Evolutionary conservation across 2,329 filamentous ascomycete species (phyloP).

Genomic region (Paracoccidioides brasiliensis): DNA sequence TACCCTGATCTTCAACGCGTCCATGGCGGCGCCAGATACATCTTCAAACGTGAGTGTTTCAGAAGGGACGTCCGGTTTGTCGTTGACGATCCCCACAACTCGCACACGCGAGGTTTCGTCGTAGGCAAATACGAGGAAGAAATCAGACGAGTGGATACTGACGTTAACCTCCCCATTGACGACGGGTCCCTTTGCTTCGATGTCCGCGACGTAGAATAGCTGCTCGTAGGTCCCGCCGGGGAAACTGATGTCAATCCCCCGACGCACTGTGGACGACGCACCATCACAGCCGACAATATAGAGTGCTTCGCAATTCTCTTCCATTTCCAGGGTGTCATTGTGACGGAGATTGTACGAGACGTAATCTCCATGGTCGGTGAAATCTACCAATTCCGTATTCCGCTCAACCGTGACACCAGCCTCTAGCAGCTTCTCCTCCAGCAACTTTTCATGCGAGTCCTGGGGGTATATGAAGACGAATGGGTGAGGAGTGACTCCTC

Average conservation of each 20-base stretch:
- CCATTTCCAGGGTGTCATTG: neutral
- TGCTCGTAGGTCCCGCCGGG: conserved; percentile 33
- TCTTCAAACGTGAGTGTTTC: conserved; percentile 20
- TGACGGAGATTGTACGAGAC: conserved; percentile 7
- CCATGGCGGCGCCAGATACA: conserved; percentile 9
- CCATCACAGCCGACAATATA: conserved; percentile 54
- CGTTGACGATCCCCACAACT: conserved; percentile 17
- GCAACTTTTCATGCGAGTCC: conserved; percentile 18
- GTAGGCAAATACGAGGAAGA: conserved; percentile 25
- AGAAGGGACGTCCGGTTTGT: neutral
- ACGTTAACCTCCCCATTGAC: conserved; percentile 22
- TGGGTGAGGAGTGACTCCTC: conserved; percentile 19
- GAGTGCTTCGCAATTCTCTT: conserved; percentile 1
- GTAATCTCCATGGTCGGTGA: conserved; percentile 13
- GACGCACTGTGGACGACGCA: conserved; percentile 52
- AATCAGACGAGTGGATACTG: conserved; percentile 22
- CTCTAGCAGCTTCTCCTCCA: conserved; percentile 17
- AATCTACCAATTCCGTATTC: conserved; percentile 15
- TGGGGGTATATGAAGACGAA: conserved; percentile 19
- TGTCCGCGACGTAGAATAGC: conserved; percentile 35
- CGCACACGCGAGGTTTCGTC: conserved; percentile 14
- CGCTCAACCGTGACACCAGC: conserved; percentile 20
- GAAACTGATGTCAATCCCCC: conserved; percentile 25
- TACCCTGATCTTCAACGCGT: conserved; percentile 15
- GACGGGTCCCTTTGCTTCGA: conserved; percentile 20